phyloP scores from a whole-genome alignment of 2,329 filamentous ascomycete species.

The Didymella glomerata region DNA sequence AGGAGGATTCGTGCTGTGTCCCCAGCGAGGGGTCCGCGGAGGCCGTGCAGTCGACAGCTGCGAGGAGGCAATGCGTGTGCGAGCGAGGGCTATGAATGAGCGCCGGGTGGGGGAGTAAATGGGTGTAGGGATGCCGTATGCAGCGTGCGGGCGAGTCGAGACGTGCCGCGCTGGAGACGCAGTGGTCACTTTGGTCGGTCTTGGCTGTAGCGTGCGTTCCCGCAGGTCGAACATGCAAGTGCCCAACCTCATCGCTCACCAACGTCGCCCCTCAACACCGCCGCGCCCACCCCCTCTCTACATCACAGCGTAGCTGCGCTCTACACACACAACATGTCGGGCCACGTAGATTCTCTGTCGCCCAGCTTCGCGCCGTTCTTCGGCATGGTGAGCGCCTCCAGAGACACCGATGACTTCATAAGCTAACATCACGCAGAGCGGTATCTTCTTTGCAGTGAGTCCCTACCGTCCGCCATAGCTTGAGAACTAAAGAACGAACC shows the following conservation, averaged over 20 bases:
- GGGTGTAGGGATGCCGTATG: slow-evolving; percentile 7
- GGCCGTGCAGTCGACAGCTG: slow-evolving; percentile 2
- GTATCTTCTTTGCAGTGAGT: slow-evolving; percentile 74
- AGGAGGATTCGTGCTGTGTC: slow-evolving; percentile 22
- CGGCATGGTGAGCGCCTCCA: slow-evolving; percentile 74
- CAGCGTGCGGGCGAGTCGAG: slow-evolving; percentile 10
- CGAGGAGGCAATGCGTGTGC: slow-evolving; percentile 8
- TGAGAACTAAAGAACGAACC: slow-evolving; percentile 35
- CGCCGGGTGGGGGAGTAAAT: not conserved
- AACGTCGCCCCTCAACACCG: not conserved
- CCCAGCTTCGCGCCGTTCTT: slow-evolving; percentile 89
- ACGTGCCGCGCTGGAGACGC: slow-evolving; percentile 7
- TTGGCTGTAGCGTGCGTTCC: slow-evolving; percentile 5
- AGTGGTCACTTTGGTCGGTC: not conserved
- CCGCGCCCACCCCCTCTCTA: not conserved
- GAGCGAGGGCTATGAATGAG: slow-evolving; percentile 1
- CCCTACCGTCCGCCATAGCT: slow-evolving; percentile 18
- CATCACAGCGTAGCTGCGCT: slow-evolving; percentile 3
- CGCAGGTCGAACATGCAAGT: not conserved
- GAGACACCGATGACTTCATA: slow-evolving; percentile 32
- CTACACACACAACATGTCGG: slow-evolving; percentile 31
- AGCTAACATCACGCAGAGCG: slow-evolving; percentile 65
- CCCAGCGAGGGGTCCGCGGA: slow-evolving; percentile 21
- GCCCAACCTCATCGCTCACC: slow-evolving; percentile 8
- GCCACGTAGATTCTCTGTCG: slow-evolving; percentile 49